These are phyloP conservation scores for Cercospora zeina DNA, from an alignment of 2,329 filamentous ascomycete species.

Conservation along the genomic window DNA sequence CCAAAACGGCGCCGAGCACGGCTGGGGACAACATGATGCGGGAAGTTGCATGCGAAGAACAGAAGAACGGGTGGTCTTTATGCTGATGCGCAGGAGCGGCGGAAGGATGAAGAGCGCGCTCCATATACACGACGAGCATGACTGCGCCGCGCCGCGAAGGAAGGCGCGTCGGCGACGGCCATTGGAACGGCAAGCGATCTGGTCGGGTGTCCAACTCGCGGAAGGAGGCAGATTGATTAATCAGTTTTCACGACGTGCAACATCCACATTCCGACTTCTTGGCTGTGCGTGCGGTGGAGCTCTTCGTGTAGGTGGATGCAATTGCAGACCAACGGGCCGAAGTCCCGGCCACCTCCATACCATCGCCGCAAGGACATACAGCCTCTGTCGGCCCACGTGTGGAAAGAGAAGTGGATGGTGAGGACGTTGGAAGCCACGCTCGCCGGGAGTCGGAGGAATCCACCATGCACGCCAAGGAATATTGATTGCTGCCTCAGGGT, in stretches of 20 bases:
- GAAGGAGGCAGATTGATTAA: not conserved
- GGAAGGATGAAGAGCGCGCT: no score
- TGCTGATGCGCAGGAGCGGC: no score
- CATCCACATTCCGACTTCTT: conserved; percentile 1
- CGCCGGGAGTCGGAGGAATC: no score
- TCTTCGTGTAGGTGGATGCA: not conserved
- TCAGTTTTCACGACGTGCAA: not conserved
- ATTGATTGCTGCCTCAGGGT: no score
- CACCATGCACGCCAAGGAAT: no score
- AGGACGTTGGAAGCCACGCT: no score
- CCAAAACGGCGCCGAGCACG: conserved; percentile 19
- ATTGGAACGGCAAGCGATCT: conserved; percentile 1
- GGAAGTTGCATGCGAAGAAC: not conserved
- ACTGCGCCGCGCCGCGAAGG: conserved; percentile 6
- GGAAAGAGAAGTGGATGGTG: no score
- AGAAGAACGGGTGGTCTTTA: not conserved
- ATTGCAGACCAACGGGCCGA: not conserved
- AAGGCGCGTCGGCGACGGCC: not conserved
- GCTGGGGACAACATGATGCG: conserved; percentile 18
- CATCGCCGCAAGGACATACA: no score
- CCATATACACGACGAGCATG: not conserved
- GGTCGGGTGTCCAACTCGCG: not conserved
- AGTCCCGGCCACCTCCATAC: not conserved
- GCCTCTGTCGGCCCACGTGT: no score
- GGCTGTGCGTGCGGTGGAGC: conserved; percentile 3